phyloP scores from a whole-genome alignment of 768 basidiomycete genomes.

The Brasilioporus rufonigricans region DNA sequence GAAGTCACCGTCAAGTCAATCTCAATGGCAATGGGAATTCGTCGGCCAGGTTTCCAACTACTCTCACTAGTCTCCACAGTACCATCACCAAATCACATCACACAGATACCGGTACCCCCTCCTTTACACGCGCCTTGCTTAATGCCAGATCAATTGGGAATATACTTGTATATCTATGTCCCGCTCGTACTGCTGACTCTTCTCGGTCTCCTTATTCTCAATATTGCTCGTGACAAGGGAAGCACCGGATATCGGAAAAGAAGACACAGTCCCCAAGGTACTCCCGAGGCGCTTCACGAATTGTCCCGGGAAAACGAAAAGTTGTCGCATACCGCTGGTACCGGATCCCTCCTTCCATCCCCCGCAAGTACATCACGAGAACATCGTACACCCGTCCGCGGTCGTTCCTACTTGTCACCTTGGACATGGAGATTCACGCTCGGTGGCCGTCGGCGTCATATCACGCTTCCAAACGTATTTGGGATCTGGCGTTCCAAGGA shows the following conservation, averaged over 20 bases:
- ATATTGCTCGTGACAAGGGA: slow-evolving; percentile 17
- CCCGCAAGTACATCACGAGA: slow-evolving; percentile 16
- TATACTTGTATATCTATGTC: slow-evolving; percentile 72
- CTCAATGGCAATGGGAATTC: slow-evolving; percentile 87
- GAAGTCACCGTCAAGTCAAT: slow-evolving; percentile 90
- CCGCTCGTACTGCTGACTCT: slow-evolving; percentile 66
- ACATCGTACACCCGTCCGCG: slow-evolving; percentile 1
- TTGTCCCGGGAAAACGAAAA: slow-evolving; percentile 4
- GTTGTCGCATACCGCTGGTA: slow-evolving; percentile 1
- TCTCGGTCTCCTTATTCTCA: slow-evolving; percentile 37
- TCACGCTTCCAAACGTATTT: slow-evolving; percentile 22
- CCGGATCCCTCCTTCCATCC: slow-evolving; percentile 17
- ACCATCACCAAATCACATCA: slow-evolving; percentile 27
- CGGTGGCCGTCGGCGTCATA: slow-evolving; percentile 22
- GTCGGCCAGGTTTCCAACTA: slow-evolving; percentile 84
- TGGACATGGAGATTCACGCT: slow-evolving; percentile 29
- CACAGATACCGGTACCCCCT: slow-evolving; percentile 29
- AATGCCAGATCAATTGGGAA: slow-evolving; percentile 80
- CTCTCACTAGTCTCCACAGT: slow-evolving; percentile 61
- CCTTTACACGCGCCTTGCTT: slow-evolving; percentile 65
- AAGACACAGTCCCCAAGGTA: slow-evolving; percentile 7
- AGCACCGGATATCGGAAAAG: slow-evolving; percentile 6
- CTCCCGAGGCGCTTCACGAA: slow-evolving; percentile 11
- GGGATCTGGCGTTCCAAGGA: slow-evolving; percentile 5
- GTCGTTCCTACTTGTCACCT: slow-evolving; percentile 12